Percentiles rank a stretch among this genome's conserved stretches.
phyloP scores from a whole-genome alignment of 306 rosid genomes.

The Trifolium fragiferum region DNA sequence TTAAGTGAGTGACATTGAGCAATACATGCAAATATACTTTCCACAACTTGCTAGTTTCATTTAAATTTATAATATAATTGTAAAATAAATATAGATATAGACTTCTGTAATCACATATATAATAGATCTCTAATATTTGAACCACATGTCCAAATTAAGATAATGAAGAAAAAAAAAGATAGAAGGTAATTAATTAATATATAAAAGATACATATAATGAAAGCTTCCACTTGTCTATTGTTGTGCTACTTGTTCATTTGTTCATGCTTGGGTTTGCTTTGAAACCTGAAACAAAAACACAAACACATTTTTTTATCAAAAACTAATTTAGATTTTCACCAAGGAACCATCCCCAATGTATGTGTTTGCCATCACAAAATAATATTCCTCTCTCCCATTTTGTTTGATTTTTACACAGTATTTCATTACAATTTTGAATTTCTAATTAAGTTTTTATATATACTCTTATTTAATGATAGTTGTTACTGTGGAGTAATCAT shows the following conservation, averaged over 20 bases:
- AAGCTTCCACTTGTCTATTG: slow-evolving; percentile 44
- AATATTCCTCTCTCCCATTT: background rate
- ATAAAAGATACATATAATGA: slow-evolving; percentile 34
- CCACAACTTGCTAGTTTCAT: background rate
- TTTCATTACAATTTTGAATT: too few relatives aligned
- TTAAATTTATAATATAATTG: slow-evolving; percentile 26
- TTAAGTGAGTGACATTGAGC: background rate
- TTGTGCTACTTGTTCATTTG: slow-evolving; percentile 37
- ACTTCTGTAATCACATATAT: slow-evolving; percentile 49
- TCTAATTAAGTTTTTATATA: too few relatives aligned
- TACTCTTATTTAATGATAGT: too few relatives aligned
- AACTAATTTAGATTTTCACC: background rate
- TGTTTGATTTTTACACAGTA: too few relatives aligned
- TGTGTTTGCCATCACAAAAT: background rate
- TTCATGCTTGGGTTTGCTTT: slow-evolving; percentile 49
- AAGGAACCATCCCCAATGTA: background rate
- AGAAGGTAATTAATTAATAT: slow-evolving; percentile 9
- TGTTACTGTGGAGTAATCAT: too few relatives aligned
- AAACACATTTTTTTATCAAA: background rate
- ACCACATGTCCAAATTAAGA: slow-evolving; percentile 28
- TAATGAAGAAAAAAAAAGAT: background rate
- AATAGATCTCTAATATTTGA: slow-evolving; percentile 42
- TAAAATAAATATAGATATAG: slow-evolving; percentile 27
- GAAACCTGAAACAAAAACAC: slow-evolving; percentile 56
- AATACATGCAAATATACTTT: background rate